Conservation (phyloP, 1,284 basidiomycete genomes). For the Chiua sp. region DNA sequence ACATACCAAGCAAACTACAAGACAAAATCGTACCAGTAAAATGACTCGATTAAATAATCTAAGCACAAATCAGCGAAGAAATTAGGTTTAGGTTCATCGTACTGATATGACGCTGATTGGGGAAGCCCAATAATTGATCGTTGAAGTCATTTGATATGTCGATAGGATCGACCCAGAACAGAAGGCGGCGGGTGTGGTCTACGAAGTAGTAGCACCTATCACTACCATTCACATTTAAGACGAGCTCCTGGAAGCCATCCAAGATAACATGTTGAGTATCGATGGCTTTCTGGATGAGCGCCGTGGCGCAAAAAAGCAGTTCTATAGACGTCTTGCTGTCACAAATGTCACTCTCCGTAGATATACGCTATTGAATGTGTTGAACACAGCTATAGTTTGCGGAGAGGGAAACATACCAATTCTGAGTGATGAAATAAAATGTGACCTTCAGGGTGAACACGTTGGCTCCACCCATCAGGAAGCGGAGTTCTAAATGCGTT, state of each 20-base stretch:
- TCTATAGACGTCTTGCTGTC: neutral
- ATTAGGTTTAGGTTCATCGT: neutral
- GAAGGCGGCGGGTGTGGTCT: slow-evolving; percentile 20
- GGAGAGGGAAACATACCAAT: neutral
- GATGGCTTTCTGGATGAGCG: neutral
- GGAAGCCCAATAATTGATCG: slow-evolving; percentile 6
- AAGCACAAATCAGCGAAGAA: slow-evolving; percentile 3
- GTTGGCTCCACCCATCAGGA: neutral
- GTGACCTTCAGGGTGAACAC: neutral
- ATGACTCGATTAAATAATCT: slow-evolving; percentile 21
- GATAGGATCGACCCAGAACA: slow-evolving; percentile 23
- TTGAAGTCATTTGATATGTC: neutral
- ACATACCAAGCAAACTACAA: neutral
- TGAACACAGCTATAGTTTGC: neutral
- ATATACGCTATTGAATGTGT: neutral
- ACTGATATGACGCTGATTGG: slow-evolving; percentile 6
- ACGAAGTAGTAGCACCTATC: slow-evolving; percentile 25
- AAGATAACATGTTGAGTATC: neutral
- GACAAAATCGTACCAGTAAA: slow-evolving; percentile 17
- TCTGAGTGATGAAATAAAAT: neutral
- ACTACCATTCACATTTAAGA: neutral
- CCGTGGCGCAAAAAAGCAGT: no score
- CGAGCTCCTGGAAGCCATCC: neutral
- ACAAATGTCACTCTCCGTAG: neutral
- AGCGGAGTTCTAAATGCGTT: neutral